Conservation (phyloP, 2,329 filamentous ascomycete species). For the Cladosporium sp. region DNA sequence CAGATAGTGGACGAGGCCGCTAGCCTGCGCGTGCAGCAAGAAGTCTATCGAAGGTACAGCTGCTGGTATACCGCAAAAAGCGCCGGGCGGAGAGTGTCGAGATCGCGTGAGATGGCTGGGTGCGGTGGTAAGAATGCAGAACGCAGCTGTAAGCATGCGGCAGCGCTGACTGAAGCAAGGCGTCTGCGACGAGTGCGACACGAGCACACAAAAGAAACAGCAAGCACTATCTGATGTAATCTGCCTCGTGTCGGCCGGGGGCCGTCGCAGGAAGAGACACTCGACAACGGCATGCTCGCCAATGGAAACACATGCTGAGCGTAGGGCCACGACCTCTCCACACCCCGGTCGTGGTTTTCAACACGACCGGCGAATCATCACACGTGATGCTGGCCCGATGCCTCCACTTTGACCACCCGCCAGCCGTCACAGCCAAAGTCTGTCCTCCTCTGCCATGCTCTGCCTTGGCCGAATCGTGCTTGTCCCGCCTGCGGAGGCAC, state of each 20-base stretch:
- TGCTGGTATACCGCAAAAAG: not conserved
- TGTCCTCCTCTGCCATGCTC: not conserved
- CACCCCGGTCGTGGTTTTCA: not conserved
- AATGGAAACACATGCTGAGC: not conserved
- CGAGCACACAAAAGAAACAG: not conserved
- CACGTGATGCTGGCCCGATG: not conserved
- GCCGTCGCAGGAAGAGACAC: not conserved
- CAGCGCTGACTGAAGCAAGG: not conserved
- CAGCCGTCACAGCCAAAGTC: not conserved
- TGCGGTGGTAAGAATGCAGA: not conserved
- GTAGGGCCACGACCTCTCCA: not conserved
- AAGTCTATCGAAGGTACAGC: not conserved
- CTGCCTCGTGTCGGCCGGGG: constrained; percentile 1
- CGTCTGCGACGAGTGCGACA: not conserved
- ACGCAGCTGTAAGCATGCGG: not conserved
- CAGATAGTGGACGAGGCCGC: not conserved
- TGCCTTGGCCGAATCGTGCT: not conserved
- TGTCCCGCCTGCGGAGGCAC: not conserved
- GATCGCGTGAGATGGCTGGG: not conserved
- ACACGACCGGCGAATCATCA: not conserved
- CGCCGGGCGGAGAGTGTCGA: not conserved
- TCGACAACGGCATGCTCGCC: not conserved
- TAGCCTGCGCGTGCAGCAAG: not conserved
- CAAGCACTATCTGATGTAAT: not conserved
- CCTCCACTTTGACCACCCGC: not conserved